Evolutionary conservation across 768 basidiomycete genomes (phyloP), one percentile per base, ranked within the genome.

Genomic region (Calocera cornea): DNA sequence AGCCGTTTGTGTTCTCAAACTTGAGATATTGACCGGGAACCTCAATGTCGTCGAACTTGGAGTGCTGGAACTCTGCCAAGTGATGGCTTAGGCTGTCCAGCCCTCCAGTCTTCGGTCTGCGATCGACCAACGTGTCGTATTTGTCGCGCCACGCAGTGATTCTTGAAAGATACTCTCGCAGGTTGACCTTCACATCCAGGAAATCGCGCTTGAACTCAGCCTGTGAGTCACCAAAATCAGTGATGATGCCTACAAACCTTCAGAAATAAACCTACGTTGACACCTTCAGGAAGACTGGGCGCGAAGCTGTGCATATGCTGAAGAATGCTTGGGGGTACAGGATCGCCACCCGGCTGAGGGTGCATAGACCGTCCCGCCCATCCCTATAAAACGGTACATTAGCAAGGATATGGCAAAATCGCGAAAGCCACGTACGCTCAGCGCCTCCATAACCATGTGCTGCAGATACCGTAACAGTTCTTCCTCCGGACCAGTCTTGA

Each of bases 21-120:
- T 97, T 92, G 0, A 93, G 90, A 75, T 99, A 99, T 76, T 99
- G 97, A 7, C 97, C 97, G n/a, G 95, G 95, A 64, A 99, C 86
- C 74, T 99, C 95, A 41, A 99, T 91, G 70, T 99, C 95, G 70
- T 98, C 97, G 64, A 95, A 93, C 75, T 94, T 97, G 73, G 86
- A 87, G 76, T 97, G 94, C 72, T 98, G 95, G 81, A 98, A 99
- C 76, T 98, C 97, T 7, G 92, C 90, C 72, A 99, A 80, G 77
- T 94, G 97, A 77, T 95, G 93, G 70, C 92, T 93, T 47, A 91
- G 80, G 63, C 86, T 80, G 70, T 97, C 94, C 67, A 99, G 79
- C 2, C 92, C 86, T 72, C 95, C 93, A 49, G 87, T 77, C 40
- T 88, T 86, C 50, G 93, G 92, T 44, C 92, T 82, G 29, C 86